Percentiles rank a stretch among this genome's conserved stretches.
phyloP scores from a whole-genome alignment of 225 moss, liverwort and hornwort species.

The Rhytidiadelphus loreus region DNA sequence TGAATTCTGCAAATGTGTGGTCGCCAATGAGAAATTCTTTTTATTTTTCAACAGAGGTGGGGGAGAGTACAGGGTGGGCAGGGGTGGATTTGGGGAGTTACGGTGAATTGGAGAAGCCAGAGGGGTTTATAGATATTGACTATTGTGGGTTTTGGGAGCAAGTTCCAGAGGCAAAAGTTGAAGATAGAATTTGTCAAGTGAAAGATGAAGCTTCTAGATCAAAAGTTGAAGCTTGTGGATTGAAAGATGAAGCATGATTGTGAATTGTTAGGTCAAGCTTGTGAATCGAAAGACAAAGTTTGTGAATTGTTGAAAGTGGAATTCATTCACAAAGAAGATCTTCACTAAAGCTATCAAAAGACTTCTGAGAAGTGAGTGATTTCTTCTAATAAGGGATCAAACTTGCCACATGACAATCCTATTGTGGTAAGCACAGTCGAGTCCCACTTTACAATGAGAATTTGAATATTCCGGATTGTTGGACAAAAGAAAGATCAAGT shows the following conservation, averaged over 20 bases:
- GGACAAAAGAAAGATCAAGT: background rate
- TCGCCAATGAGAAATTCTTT: constrained; percentile 34
- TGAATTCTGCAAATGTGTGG: constrained; percentile 40
- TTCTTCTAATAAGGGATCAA: background rate
- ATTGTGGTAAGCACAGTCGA: background rate
- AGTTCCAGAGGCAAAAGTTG: background rate
- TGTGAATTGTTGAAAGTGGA: background rate
- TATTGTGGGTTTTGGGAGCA: constrained; percentile 53
- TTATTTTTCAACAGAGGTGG: constrained; percentile 70
- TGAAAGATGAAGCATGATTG: background rate
- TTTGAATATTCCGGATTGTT: background rate
- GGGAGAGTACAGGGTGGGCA: constrained; percentile 66
- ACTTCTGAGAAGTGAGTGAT: background rate
- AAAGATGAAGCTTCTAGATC: background rate
- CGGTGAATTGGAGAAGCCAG: constrained; percentile 28
- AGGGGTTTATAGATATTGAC: constrained; percentile 50
- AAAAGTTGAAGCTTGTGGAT: background rate
- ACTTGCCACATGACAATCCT: background rate
- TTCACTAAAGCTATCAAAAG: background rate
- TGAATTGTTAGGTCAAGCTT: background rate
- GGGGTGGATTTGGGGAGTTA: constrained; percentile 53
- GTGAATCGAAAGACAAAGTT: background rate
- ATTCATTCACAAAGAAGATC: background rate
- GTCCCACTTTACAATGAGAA: background rate
- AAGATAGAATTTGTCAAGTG: too few relatives aligned